Base-by-base conservation (phyloP, 108 stramenopile genomes). In the Aurantiochytrium sp. region DNA sequence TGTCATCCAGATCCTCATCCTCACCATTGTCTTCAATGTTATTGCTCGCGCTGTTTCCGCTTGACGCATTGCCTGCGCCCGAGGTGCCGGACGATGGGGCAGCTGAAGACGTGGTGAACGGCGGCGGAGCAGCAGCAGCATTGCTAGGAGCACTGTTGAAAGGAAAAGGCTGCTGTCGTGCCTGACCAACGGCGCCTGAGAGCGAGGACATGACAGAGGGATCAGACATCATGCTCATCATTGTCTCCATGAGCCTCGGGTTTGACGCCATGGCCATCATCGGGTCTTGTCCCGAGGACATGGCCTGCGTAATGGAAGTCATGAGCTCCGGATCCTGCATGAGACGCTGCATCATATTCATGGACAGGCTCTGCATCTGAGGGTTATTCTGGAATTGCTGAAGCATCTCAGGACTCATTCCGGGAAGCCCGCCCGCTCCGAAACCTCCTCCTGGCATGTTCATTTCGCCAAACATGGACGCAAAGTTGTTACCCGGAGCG, bases 251-350 rank as follows among this genome's bases (percentile, higher is more conserved):
- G 49, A 83, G 28, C 19, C 49, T 23, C 12, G 76, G 76, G 28
- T 83, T 83, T 16, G 49, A 53, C 76, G 49, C 49, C 45, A 83
- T 47, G 23, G 49, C 51, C n/a, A 16, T 83, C 76, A 83, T 83
- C 6, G 76, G 76, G 28, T 83, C 76, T 23, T 83, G 76, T 53
- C 76, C 76, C 45, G 76, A 83, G 10, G 76, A 83, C 76, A 83
- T 83, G 49, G 76, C 76, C 4, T 47, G 45, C 45, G 6, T 23
- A 18, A 83, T 8, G 18, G 45, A 47, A 8, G 12, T 53, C 76
- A 83, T 83, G 18, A 83, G 51, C 4, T 47, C 49, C 10, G 76
- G 76, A 23, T 83, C 51, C 28, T 83, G 76, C 76, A 83, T 83
- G 76, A 83, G 51, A 23, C 25, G 19, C 51, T 83, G 76, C 76